Percentiles rank a stretch among this genome's conserved stretches.
These are phyloP conservation scores for Linum tenue DNA, from an alignment of 345 rosid species.

Conservation along the genomic window DNA sequence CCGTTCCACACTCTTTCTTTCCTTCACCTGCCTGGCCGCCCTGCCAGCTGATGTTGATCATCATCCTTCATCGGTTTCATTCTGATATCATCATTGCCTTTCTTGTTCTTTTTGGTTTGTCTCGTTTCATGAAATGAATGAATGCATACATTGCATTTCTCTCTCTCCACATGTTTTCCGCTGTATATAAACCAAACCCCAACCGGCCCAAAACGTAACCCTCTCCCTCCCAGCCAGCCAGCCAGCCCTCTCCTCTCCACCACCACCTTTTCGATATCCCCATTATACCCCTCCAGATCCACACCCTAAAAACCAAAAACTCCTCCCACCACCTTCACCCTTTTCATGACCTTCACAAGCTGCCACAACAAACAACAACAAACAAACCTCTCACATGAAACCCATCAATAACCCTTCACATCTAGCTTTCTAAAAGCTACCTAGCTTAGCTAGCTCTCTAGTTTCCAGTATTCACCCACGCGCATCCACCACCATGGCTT, in stretches of 20 bases:
- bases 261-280: not conserved
- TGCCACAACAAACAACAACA: slow-evolving; percentile 28
- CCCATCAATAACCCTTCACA: slow-evolving; percentile 38
- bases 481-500: not conserved
- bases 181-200: not conserved
- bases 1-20: too few relatives aligned
- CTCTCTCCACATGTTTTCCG: slow-evolving; percentile 1
- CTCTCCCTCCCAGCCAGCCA: too few relatives aligned
- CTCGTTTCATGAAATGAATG: too few relatives aligned
- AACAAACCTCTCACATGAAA: slow-evolving; percentile 28
- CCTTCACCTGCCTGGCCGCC: too few relatives aligned
- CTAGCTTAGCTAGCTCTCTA: not conserved
- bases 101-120: too few relatives aligned
- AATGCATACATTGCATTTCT: too few relatives aligned
- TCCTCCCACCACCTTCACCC: not conserved
- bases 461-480: not conserved
- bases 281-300: not conserved
- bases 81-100: too few relatives aligned
- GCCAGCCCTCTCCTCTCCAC: not conserved
- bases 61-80: too few relatives aligned
- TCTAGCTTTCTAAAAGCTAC: slow-evolving; percentile 41
- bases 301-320: not conserved
- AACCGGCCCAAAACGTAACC: not conserved
- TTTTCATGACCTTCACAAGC: slow-evolving; percentile 59
- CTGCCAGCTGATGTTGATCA: too few relatives aligned